A percentile compares a stretch with the other conserved stretches of the same genome.
phyloP scores from a whole-genome alignment of 192 early-diverging fungal genomes.

The Coemansia sp. region DNA sequence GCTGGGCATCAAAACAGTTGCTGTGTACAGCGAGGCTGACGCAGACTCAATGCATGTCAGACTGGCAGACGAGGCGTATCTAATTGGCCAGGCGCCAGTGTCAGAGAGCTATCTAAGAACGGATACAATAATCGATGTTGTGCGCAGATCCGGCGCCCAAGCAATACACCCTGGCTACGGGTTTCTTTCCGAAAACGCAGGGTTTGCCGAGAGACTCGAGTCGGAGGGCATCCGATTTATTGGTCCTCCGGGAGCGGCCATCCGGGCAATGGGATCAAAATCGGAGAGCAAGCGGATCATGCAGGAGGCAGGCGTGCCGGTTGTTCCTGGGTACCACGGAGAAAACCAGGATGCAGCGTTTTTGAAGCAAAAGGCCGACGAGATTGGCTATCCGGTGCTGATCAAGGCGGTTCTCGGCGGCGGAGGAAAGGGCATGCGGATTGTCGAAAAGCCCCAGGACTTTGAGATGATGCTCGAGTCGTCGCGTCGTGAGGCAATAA shows the following conservation, averaged over 20 bases:
- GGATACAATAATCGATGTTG: conserved; percentile 81
- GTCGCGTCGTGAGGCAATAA: conserved; percentile 81
- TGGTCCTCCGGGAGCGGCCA: conserved; percentile 86
- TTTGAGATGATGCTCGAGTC: conserved; percentile 86
- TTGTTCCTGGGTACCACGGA: conserved; percentile 95
- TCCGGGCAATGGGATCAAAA: conserved; percentile 93
- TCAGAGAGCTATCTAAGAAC: conserved; percentile 80
- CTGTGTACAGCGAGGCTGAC: conserved; percentile 93
- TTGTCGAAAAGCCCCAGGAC: conserved; percentile 73
- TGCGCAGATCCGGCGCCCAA: conserved; percentile 73
- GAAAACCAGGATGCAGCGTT: conserved; percentile 75
- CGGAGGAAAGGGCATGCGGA: conserved; percentile 98
- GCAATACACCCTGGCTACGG: conserved; percentile 98
- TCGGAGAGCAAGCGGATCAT: conserved; percentile 93
- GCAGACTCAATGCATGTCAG: conserved; percentile 79
- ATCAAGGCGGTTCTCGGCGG: conserved; percentile 98
- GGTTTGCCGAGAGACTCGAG: conserved; percentile 77
- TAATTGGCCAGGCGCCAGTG: conserved; percentile 82
- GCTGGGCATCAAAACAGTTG: conserved; percentile 94
- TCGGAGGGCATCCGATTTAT: conserved; percentile 78
- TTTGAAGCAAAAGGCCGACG: conserved; percentile 69
- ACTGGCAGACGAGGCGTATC: conserved; percentile 92
- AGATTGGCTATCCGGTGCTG: conserved; percentile 94
- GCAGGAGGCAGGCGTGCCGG: conserved; percentile 83
- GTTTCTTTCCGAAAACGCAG: conserved; percentile 91